Percentiles rank a stretch among this genome's conserved stretches.
These are phyloP conservation scores for Jacaranda mimosifolia DNA, from an alignment of 257 asterid species.

Conservation along the genomic window DNA sequence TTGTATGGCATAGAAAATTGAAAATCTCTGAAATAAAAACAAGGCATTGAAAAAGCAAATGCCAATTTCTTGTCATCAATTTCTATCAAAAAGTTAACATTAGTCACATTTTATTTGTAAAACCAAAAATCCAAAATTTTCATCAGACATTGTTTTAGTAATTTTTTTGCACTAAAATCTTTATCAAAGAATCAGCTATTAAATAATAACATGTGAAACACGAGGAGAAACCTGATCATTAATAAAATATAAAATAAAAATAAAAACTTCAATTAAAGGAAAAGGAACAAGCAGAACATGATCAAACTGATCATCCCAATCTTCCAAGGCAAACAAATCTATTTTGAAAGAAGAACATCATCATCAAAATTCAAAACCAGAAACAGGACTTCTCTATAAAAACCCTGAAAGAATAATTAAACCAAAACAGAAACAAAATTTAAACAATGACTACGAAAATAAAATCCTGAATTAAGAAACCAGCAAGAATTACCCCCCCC, in stretches of 20 bases:
- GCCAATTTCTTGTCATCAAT: not conserved
- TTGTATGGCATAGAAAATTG: not conserved
- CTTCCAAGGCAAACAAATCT: not conserved
- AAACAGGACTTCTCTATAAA: not conserved
- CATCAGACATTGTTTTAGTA: not conserved
- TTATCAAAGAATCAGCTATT: not conserved
- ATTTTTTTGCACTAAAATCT: not conserved
- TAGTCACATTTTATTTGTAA: not conserved
- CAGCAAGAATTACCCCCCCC: not conserved
- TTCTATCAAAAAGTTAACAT: not conserved
- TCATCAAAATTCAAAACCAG: slow-evolving; percentile 25
- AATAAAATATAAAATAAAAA: not conserved
- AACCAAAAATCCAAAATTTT: not conserved
- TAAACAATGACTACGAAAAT: not conserved
- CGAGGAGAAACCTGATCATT: not conserved
- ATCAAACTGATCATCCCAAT: slow-evolving; percentile 1
- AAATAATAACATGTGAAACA: not conserved
- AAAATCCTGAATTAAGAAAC: not conserved
- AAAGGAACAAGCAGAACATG: not conserved
- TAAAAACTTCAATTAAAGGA: not conserved
- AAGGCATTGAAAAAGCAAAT: not conserved
- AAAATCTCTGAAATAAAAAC: not conserved
- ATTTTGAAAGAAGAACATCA: not conserved
- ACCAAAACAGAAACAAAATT: not conserved
- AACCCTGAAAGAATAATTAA: not conserved